Evolutionary conservation across 2,329 filamentous ascomycete genomes (phyloP).

Genomic region (Aspergillus fijiensis): DNA sequence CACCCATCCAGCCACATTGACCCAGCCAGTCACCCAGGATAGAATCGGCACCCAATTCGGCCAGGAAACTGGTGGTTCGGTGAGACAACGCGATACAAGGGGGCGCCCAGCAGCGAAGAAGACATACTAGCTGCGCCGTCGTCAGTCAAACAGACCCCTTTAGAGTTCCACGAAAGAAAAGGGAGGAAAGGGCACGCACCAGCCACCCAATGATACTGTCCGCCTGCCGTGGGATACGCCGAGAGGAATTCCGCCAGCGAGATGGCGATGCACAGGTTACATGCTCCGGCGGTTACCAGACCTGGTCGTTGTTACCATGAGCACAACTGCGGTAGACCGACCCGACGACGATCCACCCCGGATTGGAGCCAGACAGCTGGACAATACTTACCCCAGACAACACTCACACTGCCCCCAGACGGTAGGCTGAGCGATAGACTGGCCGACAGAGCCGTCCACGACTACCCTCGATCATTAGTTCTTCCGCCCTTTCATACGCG

Average conservation of each 20-base stretch:
- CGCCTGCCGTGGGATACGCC: slow-evolving; percentile 60
- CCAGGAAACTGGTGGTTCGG: slow-evolving; percentile 51
- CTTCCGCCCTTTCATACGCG: too few relatives aligned
- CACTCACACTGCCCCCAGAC: slow-evolving; percentile 68
- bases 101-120: neutral
- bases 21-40: slow-evolving; percentile 70
- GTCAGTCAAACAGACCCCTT: neutral
- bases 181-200: slow-evolving; percentile 27
- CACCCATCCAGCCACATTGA: slow-evolving; percentile 67
- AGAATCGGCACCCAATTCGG: slow-evolving; percentile 60
- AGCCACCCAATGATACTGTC: slow-evolving; percentile 71
- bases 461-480: slow-evolving; percentile 26
- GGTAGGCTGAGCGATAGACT: slow-evolving; percentile 63
- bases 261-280: slow-evolving; percentile 67
- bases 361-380: neutral
- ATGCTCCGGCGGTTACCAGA: slow-evolving; percentile 61
- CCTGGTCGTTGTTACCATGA: slow-evolving; percentile 19
- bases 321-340: neutral
- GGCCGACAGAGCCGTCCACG: slow-evolving; percentile 60
- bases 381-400: slow-evolving; percentile 64
- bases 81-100: neutral
- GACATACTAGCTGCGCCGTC: slow-evolving; percentile 29
- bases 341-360: too few relatives aligned
- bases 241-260: slow-evolving; percentile 70
- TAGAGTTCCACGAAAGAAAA: too few relatives aligned